These are phyloP conservation scores for Boletus tylopilopsis DNA, from an alignment of 768 basidiomycete species.

Conservation along the genomic window DNA sequence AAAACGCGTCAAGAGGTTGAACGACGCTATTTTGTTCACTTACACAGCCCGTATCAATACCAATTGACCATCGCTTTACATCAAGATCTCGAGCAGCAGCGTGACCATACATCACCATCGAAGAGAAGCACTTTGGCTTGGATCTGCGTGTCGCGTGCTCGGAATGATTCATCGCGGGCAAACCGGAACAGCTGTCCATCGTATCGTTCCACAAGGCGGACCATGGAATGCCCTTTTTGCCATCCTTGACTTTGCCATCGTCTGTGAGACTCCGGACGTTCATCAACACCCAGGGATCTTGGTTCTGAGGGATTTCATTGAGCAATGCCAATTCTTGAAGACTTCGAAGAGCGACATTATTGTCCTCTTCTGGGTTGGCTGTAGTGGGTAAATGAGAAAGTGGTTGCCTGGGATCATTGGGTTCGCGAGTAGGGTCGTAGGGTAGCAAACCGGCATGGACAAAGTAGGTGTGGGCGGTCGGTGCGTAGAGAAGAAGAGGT, in stretches of 20 bases:
- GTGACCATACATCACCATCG: constrained; percentile 86
- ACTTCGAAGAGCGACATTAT: constrained; percentile 37
- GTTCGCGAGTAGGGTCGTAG: constrained; percentile 54
- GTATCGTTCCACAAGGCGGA: constrained; percentile 67
- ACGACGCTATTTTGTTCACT: constrained; percentile 24
- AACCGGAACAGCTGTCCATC: constrained; percentile 58
- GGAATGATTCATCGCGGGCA: constrained; percentile 15
- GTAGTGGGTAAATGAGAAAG: constrained; percentile 57
- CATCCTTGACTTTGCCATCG: constrained; percentile 30
- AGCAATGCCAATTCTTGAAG: constrained; percentile 71
- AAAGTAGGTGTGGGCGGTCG: constrained; percentile 69
- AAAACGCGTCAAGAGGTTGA: neutral
- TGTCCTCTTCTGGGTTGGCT: constrained; percentile 19
- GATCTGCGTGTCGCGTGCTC: constrained; percentile 11
- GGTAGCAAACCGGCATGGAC: constrained; percentile 85
- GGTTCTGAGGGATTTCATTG: constrained; percentile 68
- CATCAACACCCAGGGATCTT: constrained; percentile 65
- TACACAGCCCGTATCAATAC: constrained; percentile 86
- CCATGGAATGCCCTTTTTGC: constrained; percentile 64
- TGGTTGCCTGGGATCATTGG: constrained; percentile 58
- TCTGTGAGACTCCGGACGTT: constrained; percentile 39
- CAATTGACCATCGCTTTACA: constrained; percentile 77
- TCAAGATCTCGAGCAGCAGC: constrained; percentile 77
- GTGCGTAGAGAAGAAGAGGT: constrained; percentile 72
- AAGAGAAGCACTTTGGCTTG: constrained; percentile 63